phyloP scores from a whole-genome alignment of 495 filamentous ascomycete species.

The Pseudevernia furfuracea region DNA sequence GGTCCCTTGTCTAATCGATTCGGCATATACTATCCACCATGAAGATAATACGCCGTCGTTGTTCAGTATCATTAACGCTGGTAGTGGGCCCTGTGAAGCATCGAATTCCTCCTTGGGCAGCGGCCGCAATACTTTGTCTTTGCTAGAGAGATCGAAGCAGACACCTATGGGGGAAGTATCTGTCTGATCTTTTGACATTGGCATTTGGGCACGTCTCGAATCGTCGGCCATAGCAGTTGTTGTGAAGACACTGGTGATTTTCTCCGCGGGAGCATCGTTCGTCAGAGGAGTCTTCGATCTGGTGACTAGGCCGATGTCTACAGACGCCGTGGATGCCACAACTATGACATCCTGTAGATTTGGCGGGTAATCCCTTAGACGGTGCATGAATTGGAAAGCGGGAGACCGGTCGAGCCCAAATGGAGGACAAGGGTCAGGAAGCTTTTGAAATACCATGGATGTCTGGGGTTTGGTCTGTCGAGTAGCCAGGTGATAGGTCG shows the following conservation, averaged over 20 bases:
- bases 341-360: constrained; percentile 71
- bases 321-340: constrained; percentile 67
- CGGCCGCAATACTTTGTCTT: constrained; percentile 68
- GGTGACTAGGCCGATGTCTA: constrained; percentile 70
- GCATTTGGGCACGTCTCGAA: constrained; percentile 65
- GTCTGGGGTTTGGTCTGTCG: constrained; percentile 43
- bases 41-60: constrained; percentile 75
- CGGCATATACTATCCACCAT: constrained; percentile 90
- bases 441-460: constrained; percentile 59
- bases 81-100: constrained; percentile 75
- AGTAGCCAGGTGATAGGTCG: constrained; percentile 68
- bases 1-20: constrained; percentile 65
- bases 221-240: constrained; percentile 69
- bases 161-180: constrained; percentile 77
- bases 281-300: constrained; percentile 58
- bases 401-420: constrained; percentile 56
- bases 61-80: constrained; percentile 77
- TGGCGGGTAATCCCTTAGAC: constrained; percentile 71
- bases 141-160: constrained; percentile 72
- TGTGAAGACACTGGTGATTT: constrained; percentile 57
- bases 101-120: constrained; percentile 68
- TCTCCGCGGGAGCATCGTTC: constrained; percentile 50
- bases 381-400: constrained; percentile 66
- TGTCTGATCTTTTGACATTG: constrained; percentile 50
- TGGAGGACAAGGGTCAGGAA: constrained; percentile 63